Evolutionary conservation across 2,329 filamentous ascomycete species (phyloP), one percentile per base, ranked within the genome.

Genomic region (Aspergillus pseudonomiae): DNA sequence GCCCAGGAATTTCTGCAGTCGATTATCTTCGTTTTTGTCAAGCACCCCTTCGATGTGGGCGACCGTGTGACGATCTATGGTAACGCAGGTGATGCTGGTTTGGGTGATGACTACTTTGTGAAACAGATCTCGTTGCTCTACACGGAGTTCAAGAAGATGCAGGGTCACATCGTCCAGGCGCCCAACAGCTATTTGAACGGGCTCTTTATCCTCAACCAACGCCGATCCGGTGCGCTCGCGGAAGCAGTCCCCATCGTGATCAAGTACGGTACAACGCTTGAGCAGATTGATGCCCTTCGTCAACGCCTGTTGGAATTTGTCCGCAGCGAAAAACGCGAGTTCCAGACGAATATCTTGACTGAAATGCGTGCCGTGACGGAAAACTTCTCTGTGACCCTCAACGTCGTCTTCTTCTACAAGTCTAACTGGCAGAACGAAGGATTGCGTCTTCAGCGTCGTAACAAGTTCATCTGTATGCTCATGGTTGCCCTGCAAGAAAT

Each of bases 61-160:
- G 94, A 98, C 76, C 89, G 94, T 71, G 92, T 98, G 7, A 92
- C 91, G 1, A 87, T 98, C 24, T 97, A 97, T 73, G 94, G 94
- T 60, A 96, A 93, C 71, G 93, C 93, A 0, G 94, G 94, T 65
- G 85, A 89, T n/a, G 76, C 85, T 19, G 85, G 93, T 73, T 87
- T 85, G 41, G 94, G 94, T 53, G 94, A 97, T 71, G 94, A 97
- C 72, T 98, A 97, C 79, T 97, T 96, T 68, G 94, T 98, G 60
- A 96, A 96, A 60, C 92, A 97, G 74, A 96, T 98, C 61, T 91
- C 93, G 1, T 84, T 98, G 1, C 85, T 97, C 19, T 98, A 95
- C 76, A 98, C 94, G 16, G 94, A 97, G 74, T 97, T 97, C 83
- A 97, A 97, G 84, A 97, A 97, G 83, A 94, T 97, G 91, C 91